Percentiles rank a stretch among this genome's conserved stretches.
phyloP scores from a whole-genome alignment of 2,329 filamentous ascomycete species.

The Xylogone sp. region DNA sequence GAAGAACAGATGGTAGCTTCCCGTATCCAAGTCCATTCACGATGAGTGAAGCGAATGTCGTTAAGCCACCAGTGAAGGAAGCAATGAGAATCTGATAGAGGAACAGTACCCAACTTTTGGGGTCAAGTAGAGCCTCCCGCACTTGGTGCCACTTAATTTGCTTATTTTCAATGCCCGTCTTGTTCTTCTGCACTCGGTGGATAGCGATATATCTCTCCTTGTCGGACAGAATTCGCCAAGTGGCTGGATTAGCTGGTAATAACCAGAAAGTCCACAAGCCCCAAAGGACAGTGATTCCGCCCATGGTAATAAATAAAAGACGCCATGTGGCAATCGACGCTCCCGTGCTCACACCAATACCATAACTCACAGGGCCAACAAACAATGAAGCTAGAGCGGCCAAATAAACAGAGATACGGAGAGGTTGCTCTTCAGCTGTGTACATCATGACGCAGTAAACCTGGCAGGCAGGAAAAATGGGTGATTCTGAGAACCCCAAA shows the following conservation, averaged over 20 bases:
- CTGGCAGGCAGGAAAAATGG: not conserved
- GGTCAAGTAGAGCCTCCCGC: slow-evolving; percentile 36
- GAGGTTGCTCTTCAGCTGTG: slow-evolving; percentile 61
- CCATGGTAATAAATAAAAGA: slow-evolving; percentile 35
- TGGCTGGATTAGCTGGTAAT: slow-evolving; percentile 44
- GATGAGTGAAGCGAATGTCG: slow-evolving; percentile 44
- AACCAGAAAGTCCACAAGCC: slow-evolving; percentile 36
- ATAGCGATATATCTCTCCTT: slow-evolving; percentile 39
- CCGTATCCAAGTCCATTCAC: not conserved
- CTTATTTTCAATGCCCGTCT: slow-evolving; percentile 48
- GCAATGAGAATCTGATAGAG: slow-evolving; percentile 36
- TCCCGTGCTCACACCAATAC: slow-evolving; percentile 44
- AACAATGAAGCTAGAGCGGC: slow-evolving; percentile 56
- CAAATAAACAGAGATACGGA: slow-evolving; percentile 61
- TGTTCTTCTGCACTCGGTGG: slow-evolving; percentile 48
- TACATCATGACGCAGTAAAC: slow-evolving; percentile 66
- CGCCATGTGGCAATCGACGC: slow-evolving; percentile 55
- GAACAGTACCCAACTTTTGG: not conserved
- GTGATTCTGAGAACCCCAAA: slow-evolving; percentile 3
- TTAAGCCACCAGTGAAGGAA: slow-evolving; percentile 49
- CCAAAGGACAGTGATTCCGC: slow-evolving; percentile 36
- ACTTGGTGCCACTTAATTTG: slow-evolving; percentile 45
- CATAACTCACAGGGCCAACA: slow-evolving; percentile 56
- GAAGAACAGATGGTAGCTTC: not conserved
- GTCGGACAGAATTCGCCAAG: slow-evolving; percentile 33